Percentiles rank a stretch among this genome's conserved stretches.
phyloP scores from a whole-genome alignment of 75 land plant genomes.

The Cunninghamia lanceolata region DNA sequence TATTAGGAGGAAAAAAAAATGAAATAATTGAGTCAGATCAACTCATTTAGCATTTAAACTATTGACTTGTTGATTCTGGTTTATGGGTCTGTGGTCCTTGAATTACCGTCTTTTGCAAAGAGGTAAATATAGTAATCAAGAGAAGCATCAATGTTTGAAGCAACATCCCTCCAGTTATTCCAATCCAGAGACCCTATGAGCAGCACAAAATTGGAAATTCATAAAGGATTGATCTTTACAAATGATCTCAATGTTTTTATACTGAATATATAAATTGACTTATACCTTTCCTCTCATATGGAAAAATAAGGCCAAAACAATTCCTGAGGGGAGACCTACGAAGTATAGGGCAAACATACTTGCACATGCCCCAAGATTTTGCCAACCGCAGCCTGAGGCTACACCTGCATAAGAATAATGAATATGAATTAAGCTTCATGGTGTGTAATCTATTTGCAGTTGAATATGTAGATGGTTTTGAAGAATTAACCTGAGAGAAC shows the following conservation, averaged over 20 bases:
- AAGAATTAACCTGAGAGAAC: constrained; percentile 16
- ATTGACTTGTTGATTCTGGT: not conserved
- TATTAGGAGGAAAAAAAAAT: not conserved
- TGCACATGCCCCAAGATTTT: constrained; percentile 25
- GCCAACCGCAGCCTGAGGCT: constrained; percentile 46
- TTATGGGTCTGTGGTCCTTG: not conserved
- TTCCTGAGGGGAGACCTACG: constrained; percentile 31
- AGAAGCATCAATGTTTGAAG: constrained; percentile 18
- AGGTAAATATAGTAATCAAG: constrained; percentile 21
- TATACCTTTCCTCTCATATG: constrained; percentile 29
- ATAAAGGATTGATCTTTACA: not conserved
- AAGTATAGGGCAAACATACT: constrained; percentile 33
- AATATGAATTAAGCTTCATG: not conserved
- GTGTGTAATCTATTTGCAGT: not conserved
- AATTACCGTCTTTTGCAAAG: constrained; percentile 30
- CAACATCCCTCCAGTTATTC: constrained; percentile 22
- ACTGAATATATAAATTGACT: not conserved
- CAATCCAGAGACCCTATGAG: constrained; percentile 33
- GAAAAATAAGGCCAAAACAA: constrained; percentile 24
- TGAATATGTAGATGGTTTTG: not conserved
- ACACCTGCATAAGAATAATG: constrained; percentile 25
- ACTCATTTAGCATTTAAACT: not conserved
- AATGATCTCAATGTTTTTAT: not conserved
- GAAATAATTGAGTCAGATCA: not conserved
- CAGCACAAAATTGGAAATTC: not conserved